Evolutionary conservation across 371 early-diverging fungal species (phyloP).

Genomic region (Catenaria anguillulae): DNA sequence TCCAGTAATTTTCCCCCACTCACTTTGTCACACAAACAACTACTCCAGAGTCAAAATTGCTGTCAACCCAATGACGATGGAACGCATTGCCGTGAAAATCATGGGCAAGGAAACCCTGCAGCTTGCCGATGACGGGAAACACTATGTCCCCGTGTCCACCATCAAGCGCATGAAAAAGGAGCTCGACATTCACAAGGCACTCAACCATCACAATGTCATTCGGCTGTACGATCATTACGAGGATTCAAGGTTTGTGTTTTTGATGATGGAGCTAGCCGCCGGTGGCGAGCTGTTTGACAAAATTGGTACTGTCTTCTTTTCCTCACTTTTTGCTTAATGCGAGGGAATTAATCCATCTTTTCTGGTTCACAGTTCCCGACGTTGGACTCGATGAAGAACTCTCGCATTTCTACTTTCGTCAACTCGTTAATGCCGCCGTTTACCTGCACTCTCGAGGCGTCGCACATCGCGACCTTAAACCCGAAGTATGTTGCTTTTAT

Average conservation of each 20-base stretch:
- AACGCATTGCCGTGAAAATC: slow-evolving; percentile 34
- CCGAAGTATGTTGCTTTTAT: slow-evolving; percentile 24
- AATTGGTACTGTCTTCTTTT: slow-evolving; percentile 24
- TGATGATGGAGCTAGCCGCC: slow-evolving; percentile 41
- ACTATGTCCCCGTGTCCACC: neutral
- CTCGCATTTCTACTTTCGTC: slow-evolving; percentile 53
- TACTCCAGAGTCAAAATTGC: slow-evolving; percentile 31
- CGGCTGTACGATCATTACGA: slow-evolving; percentile 26
- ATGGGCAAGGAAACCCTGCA: slow-evolving; percentile 21
- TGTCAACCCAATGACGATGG: slow-evolving; percentile 17
- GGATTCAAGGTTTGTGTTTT: slow-evolving; percentile 25
- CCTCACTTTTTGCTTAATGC: neutral
- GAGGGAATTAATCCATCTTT: neutral
- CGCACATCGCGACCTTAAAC: slow-evolving; percentile 39
- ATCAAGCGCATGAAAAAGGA: slow-evolving; percentile 22
- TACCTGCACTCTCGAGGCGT: slow-evolving; percentile 37
- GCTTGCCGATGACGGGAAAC: slow-evolving; percentile 12
- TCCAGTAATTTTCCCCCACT: neutral
- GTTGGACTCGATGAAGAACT: slow-evolving; percentile 51
- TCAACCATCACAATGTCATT: slow-evolving; percentile 34
- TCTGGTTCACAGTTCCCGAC: slow-evolving; percentile 40
- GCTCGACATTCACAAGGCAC: slow-evolving; percentile 28
- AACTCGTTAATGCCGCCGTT: slow-evolving; percentile 45
- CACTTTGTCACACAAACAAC: no score
- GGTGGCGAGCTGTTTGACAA: slow-evolving; percentile 49